These are phyloP conservation scores for Kwoniella shivajii DNA, from an alignment of 1,284 basidiomycete genomes.

Conservation along the genomic window DNA sequence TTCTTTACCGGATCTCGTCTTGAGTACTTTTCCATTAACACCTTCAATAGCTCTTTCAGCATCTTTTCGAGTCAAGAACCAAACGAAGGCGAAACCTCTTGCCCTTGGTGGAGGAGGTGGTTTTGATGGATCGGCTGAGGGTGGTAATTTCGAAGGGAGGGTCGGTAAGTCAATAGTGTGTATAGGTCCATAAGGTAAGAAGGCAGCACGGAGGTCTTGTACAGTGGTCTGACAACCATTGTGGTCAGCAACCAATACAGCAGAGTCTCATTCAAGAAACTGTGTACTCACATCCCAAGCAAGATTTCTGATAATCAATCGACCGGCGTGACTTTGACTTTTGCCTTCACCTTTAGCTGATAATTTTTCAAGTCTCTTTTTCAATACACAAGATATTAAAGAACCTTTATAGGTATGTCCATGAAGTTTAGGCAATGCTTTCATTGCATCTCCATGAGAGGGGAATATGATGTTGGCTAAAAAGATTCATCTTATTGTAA, in stretches of 20 bases:
- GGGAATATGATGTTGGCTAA: constrained; percentile 76
- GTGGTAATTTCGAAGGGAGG: constrained; percentile 55
- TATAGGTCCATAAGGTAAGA: constrained; percentile 86
- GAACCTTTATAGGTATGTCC: constrained; percentile 91
- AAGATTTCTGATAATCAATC: constrained; percentile 90
- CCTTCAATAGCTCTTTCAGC: constrained; percentile 81
- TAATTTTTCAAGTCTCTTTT: constrained; percentile 78
- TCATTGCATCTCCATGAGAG: constrained; percentile 69
- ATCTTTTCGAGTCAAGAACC: constrained; percentile 85
- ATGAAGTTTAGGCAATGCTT: constrained; percentile 80
- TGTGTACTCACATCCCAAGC: constrained; percentile 64
- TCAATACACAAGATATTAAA: constrained; percentile 83
- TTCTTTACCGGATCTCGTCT: constrained; percentile 49
- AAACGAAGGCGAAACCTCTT: constrained; percentile 93
- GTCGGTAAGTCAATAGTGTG: constrained; percentile 80
- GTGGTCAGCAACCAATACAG: constrained; percentile 12
- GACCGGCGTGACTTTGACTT: constrained; percentile 62
- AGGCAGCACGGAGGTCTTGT: constrained; percentile 82
- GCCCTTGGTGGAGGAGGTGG: constrained; percentile 57
- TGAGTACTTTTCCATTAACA: constrained; percentile 76
- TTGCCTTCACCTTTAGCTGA: constrained; percentile 56
- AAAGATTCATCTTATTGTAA: background rate
- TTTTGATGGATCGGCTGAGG: constrained; percentile 43
- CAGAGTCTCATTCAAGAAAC: background rate
- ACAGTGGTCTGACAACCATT: constrained; percentile 67